These are phyloP conservation scores for Hyaloscypha bicolor DNA, from an alignment of 495 filamentous ascomycete genomes.

Conservation along the genomic window DNA sequence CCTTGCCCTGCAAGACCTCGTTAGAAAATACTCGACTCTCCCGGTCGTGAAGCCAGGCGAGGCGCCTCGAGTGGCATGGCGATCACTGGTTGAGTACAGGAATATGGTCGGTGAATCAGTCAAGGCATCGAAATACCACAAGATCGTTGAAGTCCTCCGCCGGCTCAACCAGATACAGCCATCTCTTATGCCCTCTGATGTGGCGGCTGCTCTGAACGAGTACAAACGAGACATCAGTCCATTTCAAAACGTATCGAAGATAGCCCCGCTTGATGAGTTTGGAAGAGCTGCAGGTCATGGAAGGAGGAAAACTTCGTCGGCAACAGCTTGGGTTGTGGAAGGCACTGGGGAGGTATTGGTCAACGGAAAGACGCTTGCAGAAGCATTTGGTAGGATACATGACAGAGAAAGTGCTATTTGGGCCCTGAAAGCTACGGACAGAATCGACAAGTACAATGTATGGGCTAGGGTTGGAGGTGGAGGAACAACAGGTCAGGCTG, in stretches of 20 bases:
- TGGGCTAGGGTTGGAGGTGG: slow-evolving; percentile 84
- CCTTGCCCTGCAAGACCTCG: slow-evolving; percentile 69
- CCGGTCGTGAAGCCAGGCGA: slow-evolving; percentile 65
- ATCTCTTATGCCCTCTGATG: slow-evolving; percentile 68
- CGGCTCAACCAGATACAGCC: slow-evolving; percentile 86
- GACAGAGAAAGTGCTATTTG: slow-evolving; percentile 94
- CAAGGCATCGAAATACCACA: slow-evolving; percentile 75
- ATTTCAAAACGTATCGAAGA: slow-evolving; percentile 58
- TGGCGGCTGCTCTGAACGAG: slow-evolving; percentile 59
- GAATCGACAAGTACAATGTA: slow-evolving; percentile 95
- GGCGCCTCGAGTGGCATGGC: slow-evolving; percentile 82
- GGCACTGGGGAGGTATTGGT: slow-evolving; percentile 86
- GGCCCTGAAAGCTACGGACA: slow-evolving; percentile 79
- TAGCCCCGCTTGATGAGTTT: slow-evolving; percentile 63
- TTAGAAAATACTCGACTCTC: slow-evolving; percentile 69
- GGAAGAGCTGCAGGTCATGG: slow-evolving; percentile 79
- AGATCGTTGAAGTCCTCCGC: slow-evolving; percentile 73
- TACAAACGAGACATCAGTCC: slow-evolving; percentile 80
- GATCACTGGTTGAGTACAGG: slow-evolving; percentile 74
- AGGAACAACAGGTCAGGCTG: slow-evolving; percentile 92
- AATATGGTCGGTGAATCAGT: slow-evolving; percentile 74
- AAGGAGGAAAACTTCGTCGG: slow-evolving; percentile 81
- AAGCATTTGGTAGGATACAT: slow-evolving; percentile 83
- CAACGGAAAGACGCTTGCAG: slow-evolving; percentile 80
- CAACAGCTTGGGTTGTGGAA: slow-evolving; percentile 85